These are phyloP conservation scores for Parietaria judaica DNA, from an alignment of 306 rosid genomes.

Conservation along the genomic window DNA sequence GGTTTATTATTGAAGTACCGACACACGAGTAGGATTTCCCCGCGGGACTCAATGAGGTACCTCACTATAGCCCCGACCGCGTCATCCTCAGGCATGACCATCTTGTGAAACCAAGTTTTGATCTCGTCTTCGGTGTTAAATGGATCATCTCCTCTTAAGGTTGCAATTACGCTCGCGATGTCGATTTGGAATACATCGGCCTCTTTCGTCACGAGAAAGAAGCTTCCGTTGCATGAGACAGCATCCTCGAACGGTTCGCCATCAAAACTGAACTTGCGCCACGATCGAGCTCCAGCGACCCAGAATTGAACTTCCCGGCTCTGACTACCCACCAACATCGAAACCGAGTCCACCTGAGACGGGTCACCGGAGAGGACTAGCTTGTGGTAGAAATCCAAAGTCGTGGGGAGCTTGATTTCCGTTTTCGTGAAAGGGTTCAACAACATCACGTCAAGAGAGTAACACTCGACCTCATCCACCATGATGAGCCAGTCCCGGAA, in stretches of 20 bases:
- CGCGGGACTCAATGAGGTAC: conserved; percentile 49
- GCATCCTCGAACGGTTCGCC: conserved; percentile 59
- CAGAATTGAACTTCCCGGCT: conserved; percentile 37
- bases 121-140: conserved; percentile 14
- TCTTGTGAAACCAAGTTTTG: conserved; percentile 29
- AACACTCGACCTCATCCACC: conserved; percentile 28
- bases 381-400: conserved; percentile 61
- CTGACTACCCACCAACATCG: conserved; percentile 45
- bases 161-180: conserved; percentile 15
- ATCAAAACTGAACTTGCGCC: conserved; percentile 30
- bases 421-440: conserved; percentile 43
- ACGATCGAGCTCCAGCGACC: conserved; percentile 31
- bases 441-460: conserved; percentile 31
- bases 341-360: conserved; percentile 25
- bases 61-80: conserved; percentile 20
- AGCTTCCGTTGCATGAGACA: conserved; percentile 44
- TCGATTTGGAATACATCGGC: conserved; percentile 32
- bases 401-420: conserved; percentile 34
- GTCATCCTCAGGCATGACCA: conserved; percentile 24
- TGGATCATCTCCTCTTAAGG: conserved; percentile 11
- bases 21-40: conserved; percentile 45
- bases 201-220: conserved; percentile 40
- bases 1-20: conserved; percentile 33
- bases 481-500: conserved; percentile 52
- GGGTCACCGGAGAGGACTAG: conserved; percentile 47